A percentile compares a stretch with the other conserved stretches of the same genome.
phyloP scores from a whole-genome alignment of 2,329 filamentous ascomycete genomes.

The Penicillium decumbens region DNA sequence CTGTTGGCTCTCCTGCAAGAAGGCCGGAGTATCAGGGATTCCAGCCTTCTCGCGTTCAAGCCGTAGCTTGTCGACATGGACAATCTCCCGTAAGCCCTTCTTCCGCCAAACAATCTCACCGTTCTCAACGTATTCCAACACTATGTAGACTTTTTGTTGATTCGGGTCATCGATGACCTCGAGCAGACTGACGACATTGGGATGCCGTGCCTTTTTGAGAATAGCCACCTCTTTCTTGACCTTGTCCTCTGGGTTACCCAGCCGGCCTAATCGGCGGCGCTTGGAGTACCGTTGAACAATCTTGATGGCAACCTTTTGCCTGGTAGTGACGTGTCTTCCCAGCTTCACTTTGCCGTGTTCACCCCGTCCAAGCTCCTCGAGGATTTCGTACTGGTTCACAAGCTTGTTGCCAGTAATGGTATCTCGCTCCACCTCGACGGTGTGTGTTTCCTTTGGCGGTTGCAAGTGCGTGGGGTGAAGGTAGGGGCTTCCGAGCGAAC shows the following conservation, averaged over 20 bases:
- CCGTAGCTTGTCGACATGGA: constrained; percentile 73
- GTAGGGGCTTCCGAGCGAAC: constrained; percentile 53
- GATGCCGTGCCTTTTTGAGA: constrained; percentile 93
- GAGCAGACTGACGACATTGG: constrained; percentile 91
- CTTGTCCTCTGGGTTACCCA: constrained; percentile 64
- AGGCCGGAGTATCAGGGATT: constrained; percentile 62
- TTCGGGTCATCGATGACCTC: constrained; percentile 98
- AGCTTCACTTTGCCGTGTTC: constrained; percentile 98
- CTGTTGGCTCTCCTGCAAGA: constrained; percentile 43
- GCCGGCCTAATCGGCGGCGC: constrained; percentile 76
- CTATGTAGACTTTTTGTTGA: constrained; percentile 96
- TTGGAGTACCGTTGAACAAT: constrained; percentile 96
- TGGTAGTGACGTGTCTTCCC: constrained; percentile 71
- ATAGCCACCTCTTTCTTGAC: constrained; percentile 96
- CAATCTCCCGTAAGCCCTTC: constrained; percentile 78
- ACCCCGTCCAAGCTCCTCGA: constrained; percentile 91
- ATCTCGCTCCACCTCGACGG: constrained; percentile 85
- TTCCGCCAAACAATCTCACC: constrained; percentile 94
- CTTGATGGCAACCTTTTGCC: constrained; percentile 89
- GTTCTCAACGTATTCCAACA: constrained; percentile 88
- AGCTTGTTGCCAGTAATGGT: constrained; percentile 84
- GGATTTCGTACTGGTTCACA: constrained; percentile 96
- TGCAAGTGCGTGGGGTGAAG: constrained; percentile 68
- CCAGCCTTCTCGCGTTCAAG: constrained; percentile 72
- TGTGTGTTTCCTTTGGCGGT: constrained; percentile 78